Base-by-base conservation (phyloP, 192 early-diverging fungal genomes). In the Allomyces macrogynus region DNA sequence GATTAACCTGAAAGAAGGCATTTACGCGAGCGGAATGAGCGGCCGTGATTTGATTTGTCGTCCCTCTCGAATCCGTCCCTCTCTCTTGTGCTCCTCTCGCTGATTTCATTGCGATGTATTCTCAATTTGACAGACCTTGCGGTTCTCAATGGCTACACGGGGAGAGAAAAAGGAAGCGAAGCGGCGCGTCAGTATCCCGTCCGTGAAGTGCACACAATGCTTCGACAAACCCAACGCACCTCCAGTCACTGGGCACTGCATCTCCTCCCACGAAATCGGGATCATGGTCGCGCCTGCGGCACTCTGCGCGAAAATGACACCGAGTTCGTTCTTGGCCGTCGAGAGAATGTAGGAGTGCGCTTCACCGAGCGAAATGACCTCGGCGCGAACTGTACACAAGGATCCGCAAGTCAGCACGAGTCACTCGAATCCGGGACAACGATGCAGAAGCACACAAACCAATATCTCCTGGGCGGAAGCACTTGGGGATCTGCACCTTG, bases 191-290 rank as follows among this genome's bases (percentile, higher is more conserved):
- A 43, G 49, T 20, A 57, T 20, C 12, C 20, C 49, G 20, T 57
- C 16, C 16, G 22, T 25, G 26, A 54, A 5, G 27, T 0, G 18
- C 10, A n/a, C 22, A 43, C 23, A 12, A 66, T n/a, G n/a, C n/a
- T n/a, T n/a, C n/a, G n/a, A n/a, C n/a, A 11, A 26, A 65, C 42
- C 5, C 12, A 49, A 11, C 49, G 0, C 62, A 62, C 23, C 71
- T 60, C 84, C 81, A 3, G 93, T 95, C 70, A 87, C 89, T 20
- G 95, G 87, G 70, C 93, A 95, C 62, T 95, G 84, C 95, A 99
- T 99, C 67, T 97, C 82, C 73, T 97, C 87, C 95, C 95, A 99
- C 54, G 90, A 92, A 42, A 95, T 82, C 5, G 95, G 95, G 32
- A 95, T 78, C 89, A 97, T 88, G 1, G 90, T 81, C 63, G 75